phyloP scores from a whole-genome alignment of 768 basidiomycete genomes.

The Chalciporus pseudorubinellus region DNA sequence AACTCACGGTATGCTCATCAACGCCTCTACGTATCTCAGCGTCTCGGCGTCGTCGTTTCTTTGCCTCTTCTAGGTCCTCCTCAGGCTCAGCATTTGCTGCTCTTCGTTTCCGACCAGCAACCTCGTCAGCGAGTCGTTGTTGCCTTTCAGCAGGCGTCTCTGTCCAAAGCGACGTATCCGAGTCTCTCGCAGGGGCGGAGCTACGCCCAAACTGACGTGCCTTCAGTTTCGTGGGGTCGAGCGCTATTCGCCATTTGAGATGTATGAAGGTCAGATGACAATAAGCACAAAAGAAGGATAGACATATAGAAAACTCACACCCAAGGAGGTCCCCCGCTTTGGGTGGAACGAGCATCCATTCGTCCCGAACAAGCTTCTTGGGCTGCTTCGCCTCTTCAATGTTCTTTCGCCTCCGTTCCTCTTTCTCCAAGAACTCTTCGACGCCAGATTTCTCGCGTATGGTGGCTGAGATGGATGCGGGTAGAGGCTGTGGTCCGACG shows the following conservation, averaged over 20 bases:
- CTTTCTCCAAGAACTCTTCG: constrained; percentile 78
- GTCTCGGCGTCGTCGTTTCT: constrained; percentile 62
- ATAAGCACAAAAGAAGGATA: background rate
- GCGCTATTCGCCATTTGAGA: constrained; percentile 43
- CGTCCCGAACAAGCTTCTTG: constrained; percentile 78
- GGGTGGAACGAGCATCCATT: constrained; percentile 98
- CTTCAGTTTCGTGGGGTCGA: constrained; percentile 85
- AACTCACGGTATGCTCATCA: constrained; percentile 73
- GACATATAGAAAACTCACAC: constrained; percentile 48
- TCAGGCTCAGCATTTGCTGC: constrained; percentile 52
- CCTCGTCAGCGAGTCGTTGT: constrained; percentile 90
- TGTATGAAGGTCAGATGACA: background rate
- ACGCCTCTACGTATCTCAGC: constrained; percentile 70
- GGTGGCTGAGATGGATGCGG: constrained; percentile 36
- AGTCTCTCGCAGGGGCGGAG: constrained; percentile 36
- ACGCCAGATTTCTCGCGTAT: constrained; percentile 60
- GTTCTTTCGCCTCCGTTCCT: constrained; percentile 71
- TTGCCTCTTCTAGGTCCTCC: constrained; percentile 34
- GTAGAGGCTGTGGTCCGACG: constrained; percentile 79
- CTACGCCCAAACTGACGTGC: constrained; percentile 76
- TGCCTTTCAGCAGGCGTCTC: constrained; percentile 94
- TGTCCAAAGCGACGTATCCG: constrained; percentile 84
- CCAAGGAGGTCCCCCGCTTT: constrained; percentile 73
- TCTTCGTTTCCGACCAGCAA: constrained; percentile 84
- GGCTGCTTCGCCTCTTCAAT: constrained; percentile 80